Conservation (phyloP, 257 asterid genomes). For the Solanum chaucha region DNA sequence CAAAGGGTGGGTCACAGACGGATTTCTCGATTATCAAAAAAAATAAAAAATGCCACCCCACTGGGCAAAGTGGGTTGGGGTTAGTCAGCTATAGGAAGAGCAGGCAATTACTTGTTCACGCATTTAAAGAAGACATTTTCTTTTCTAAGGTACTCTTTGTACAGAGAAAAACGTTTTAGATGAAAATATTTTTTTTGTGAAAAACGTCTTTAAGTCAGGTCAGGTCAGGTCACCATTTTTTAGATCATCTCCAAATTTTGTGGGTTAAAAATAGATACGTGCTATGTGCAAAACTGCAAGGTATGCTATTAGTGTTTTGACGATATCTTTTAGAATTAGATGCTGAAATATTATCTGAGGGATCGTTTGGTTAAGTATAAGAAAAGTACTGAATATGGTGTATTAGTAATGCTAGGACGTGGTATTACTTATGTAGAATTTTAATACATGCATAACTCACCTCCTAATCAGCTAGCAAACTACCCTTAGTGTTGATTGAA, state of each 20-base stretch:
- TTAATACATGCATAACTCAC: background rate
- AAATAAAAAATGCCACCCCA: background rate
- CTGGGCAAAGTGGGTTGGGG: background rate
- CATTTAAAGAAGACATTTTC: background rate
- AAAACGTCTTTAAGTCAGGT: background rate
- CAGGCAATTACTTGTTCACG: background rate
- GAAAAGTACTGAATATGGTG: background rate
- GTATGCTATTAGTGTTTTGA: background rate
- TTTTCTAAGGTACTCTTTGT: background rate
- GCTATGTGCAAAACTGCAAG: background rate
- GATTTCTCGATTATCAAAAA: no score
- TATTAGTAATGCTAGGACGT: background rate
- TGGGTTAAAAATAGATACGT: background rate
- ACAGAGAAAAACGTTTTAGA: background rate
- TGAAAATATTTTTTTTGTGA: background rate
- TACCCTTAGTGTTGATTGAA: background rate
- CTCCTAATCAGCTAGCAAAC: background rate
- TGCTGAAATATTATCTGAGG: background rate
- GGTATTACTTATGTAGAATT: background rate
- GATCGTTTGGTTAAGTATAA: background rate
- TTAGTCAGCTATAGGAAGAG: background rate
- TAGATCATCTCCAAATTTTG: background rate
- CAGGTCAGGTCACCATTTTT: background rate
- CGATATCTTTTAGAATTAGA: background rate
- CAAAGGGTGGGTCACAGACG: no score